phyloP scores from a whole-genome alignment of 116 monocot genomes.

The Phalaenopsis hybrid region DNA sequence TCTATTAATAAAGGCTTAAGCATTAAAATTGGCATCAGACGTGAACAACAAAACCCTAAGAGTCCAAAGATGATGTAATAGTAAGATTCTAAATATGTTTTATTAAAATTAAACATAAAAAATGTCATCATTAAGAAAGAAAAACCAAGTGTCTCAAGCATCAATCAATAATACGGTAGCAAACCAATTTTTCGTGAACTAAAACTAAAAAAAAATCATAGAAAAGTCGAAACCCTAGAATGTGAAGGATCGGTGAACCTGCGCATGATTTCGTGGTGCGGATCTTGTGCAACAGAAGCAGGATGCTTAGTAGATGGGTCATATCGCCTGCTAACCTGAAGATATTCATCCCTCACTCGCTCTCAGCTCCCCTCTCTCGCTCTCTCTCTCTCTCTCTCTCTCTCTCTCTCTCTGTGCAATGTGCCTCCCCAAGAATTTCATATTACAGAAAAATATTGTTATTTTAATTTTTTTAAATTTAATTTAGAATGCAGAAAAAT shows the following conservation, averaged over 20 bases:
- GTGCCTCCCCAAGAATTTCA: too few relatives aligned
- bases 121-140: background rate
- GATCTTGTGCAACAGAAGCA: slow-evolving; percentile 10
- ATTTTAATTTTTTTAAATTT: too few relatives aligned
- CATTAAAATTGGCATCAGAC: background rate
- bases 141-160: background rate
- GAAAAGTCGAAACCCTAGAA: background rate
- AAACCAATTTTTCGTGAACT: background rate
- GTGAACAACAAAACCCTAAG: background rate
- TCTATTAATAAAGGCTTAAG: background rate
- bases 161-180: background rate
- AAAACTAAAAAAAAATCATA: background rate
- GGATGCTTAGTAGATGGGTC: slow-evolving; percentile 11
- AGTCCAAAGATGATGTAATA: background rate
- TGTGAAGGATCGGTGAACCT: background rate
- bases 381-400: background rate
- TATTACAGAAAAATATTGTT: too few relatives aligned
- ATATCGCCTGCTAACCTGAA: slow-evolving; percentile 11
- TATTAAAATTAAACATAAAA: too few relatives aligned
- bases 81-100: too few relatives aligned
- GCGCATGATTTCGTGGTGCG: slow-evolving; percentile 9
- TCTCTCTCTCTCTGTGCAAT: too few relatives aligned
- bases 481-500: too few relatives aligned
- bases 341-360: background rate
- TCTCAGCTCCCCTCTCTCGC: background rate